Percentiles rank a stretch among this genome's conserved stretches.
Evolutionary conservation across 1,284 basidiomycete species (phyloP).

Genomic region (Binderoboletus segoi): DNA sequence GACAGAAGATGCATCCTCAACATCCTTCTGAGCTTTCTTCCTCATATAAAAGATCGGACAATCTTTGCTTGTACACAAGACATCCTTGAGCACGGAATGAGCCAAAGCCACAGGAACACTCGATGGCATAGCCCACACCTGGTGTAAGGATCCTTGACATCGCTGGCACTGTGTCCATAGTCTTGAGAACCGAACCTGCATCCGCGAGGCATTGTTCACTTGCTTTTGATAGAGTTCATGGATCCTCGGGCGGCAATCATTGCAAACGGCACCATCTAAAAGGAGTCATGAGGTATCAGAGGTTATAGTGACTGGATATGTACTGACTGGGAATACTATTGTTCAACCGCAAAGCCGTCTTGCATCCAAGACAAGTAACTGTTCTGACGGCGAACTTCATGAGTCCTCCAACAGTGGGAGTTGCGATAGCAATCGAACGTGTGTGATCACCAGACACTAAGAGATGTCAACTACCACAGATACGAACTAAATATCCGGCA

Average conservation of each 20-base stretch:
- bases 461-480: slow-evolving; percentile 11
- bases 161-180: slow-evolving; percentile 97
- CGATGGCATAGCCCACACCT: slow-evolving; percentile 51
- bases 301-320: background rate
- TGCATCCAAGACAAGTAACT: slow-evolving; percentile 91
- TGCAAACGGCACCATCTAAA: slow-evolving; percentile 87
- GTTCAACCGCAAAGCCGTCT: slow-evolving; percentile 76
- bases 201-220: slow-evolving; percentile 68
- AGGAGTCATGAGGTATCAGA: slow-evolving; percentile 9
- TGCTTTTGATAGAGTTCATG: slow-evolving; percentile 94
- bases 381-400: slow-evolving; percentile 98
- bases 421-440: slow-evolving; percentile 90
- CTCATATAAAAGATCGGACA: slow-evolving; percentile 99
- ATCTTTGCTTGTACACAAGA: slow-evolving; percentile 94
- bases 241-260: slow-evolving; percentile 84
- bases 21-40: slow-evolving; percentile 96
- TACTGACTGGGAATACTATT: slow-evolving; percentile 69
- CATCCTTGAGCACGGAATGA: slow-evolving; percentile 61
- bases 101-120: background rate
- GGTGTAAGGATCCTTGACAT: slow-evolving; percentile 94
- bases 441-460: slow-evolving; percentile 94
- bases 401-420: slow-evolving; percentile 89
- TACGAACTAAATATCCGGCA: slow-evolving; percentile 13
- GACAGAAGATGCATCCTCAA: slow-evolving; percentile 76
- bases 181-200: slow-evolving; percentile 89